These are phyloP conservation scores for Cystobasidium tubakii DNA, from an alignment of 768 basidiomycete species.

Conservation along the genomic window DNA sequence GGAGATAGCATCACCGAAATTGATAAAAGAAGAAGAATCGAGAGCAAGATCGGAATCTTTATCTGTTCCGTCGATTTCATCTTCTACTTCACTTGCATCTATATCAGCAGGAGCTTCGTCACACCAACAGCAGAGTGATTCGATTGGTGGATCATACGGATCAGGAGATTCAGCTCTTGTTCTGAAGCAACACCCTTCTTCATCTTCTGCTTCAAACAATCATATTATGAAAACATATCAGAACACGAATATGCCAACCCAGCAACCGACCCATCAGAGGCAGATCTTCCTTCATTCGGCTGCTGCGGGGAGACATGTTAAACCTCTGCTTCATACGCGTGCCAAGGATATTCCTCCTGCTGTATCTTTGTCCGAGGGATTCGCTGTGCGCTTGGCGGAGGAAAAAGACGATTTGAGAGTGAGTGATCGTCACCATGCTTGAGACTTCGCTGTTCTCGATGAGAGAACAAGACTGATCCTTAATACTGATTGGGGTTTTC, in stretches of 20 bases:
- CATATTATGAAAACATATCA: not conserved
- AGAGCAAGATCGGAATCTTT: not conserved
- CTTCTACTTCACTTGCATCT: not conserved
- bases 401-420: constrained; percentile 23
- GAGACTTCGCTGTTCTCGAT: too few relatives aligned
- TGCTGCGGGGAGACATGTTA: constrained; percentile 10
- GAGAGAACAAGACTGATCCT: too few relatives aligned
- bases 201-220: not conserved
- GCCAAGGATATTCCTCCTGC: constrained; percentile 16
- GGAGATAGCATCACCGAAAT: not conserved
- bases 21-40: not conserved
- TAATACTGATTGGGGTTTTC: not conserved
- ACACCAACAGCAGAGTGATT: not conserved
- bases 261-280: not conserved
- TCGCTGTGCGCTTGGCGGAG: constrained; percentile 23
- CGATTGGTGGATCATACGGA: not conserved
- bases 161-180: constrained; percentile 18
- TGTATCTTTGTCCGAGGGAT: constrained; percentile 17
- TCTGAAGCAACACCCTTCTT: not conserved
- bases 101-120: not conserved
- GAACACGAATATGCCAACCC: not conserved
- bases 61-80: too few relatives aligned
- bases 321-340: constrained; percentile 15
- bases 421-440: too few relatives aligned
- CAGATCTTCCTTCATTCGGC: constrained; percentile 3